Evolutionary conservation across 805 yeast species (phyloP).

Genomic region (Cephaloascus albidus): DNA sequence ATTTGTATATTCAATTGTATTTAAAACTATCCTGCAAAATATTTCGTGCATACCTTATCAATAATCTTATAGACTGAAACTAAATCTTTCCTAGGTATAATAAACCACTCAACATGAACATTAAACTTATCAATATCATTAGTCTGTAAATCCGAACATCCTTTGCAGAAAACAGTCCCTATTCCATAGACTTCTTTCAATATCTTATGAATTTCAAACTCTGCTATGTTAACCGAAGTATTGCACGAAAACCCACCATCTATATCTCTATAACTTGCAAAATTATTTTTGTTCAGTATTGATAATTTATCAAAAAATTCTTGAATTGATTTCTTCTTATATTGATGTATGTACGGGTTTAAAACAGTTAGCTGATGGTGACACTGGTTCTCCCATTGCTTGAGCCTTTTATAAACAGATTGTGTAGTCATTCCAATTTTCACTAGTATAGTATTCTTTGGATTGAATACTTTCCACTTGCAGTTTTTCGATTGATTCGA

Average conservation of each 20-base stretch:
- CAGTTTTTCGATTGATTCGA: slow-evolving; percentile 7
- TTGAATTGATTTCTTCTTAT: background rate
- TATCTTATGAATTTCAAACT: slow-evolving; percentile 27
- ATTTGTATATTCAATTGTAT: too few relatives aligned
- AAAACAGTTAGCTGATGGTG: slow-evolving; percentile 32
- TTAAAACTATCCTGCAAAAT: background rate
- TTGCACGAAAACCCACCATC: slow-evolving; percentile 25
- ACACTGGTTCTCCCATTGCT: slow-evolving; percentile 47
- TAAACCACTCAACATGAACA: slow-evolving; percentile 48
- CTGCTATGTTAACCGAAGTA: slow-evolving; percentile 23
- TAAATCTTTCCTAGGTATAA: slow-evolving; percentile 35
- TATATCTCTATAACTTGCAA: slow-evolving; percentile 10
- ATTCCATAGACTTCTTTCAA: slow-evolving; percentile 32
- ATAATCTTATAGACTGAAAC: slow-evolving; percentile 19
- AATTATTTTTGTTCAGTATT: slow-evolving; percentile 1
- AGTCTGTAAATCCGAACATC: slow-evolving; percentile 18
- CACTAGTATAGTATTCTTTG: slow-evolving; percentile 28
- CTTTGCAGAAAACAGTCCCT: slow-evolving; percentile 39
- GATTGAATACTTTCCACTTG: slow-evolving; percentile 22
- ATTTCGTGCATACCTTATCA: slow-evolving; percentile 13
- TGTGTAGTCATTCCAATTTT: slow-evolving; percentile 49
- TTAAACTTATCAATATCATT: slow-evolving; percentile 6
- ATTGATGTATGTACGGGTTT: slow-evolving; percentile 15
- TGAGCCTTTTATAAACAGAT: slow-evolving; percentile 27
- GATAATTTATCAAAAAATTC: background rate